A percentile compares a stretch with the other conserved stretches of the same genome.
These are phyloP conservation scores for Remersonia thermophila DNA, from an alignment of 2,329 filamentous ascomycete species.

Conservation along the genomic window DNA sequence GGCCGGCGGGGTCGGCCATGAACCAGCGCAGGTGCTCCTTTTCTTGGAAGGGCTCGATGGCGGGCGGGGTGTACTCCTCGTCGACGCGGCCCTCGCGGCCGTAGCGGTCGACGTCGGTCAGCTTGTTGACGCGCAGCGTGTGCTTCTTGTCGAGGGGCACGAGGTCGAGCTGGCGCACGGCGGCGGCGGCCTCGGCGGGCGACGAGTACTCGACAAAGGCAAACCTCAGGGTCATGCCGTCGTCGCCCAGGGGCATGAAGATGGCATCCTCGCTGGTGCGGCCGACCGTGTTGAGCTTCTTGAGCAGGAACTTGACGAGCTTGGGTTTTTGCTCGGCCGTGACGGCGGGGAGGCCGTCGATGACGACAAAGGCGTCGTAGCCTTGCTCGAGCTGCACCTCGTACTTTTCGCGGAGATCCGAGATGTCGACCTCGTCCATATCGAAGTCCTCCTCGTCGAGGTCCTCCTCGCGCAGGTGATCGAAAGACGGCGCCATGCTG, in stretches of 20 bases:
- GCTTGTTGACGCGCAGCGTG: conserved; percentile 90
- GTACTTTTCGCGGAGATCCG: conserved; percentile 85
- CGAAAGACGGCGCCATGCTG: conserved; percentile 89
- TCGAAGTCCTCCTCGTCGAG: conserved; percentile 77
- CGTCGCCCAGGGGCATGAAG: conserved; percentile 85
- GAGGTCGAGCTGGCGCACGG: conserved; percentile 77
- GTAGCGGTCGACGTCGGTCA: conserved; percentile 94
- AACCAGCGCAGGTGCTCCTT: conserved; percentile 93
- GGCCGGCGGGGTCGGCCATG: conserved; percentile 66
- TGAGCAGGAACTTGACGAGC: conserved; percentile 89
- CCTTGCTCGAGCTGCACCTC: conserved; percentile 94
- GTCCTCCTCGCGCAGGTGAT: conserved; percentile 83
- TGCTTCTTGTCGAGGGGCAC: conserved; percentile 93
- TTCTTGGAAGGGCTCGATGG: conserved; percentile 74
- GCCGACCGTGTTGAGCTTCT: conserved; percentile 80
- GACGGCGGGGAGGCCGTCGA: conserved; percentile 86
- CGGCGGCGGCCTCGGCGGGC: conserved; percentile 76
- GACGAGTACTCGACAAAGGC: conserved; percentile 96
- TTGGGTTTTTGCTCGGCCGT: conserved; percentile 85
- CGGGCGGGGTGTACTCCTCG: conserved; percentile 74
- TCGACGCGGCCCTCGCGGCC: conserved; percentile 87
- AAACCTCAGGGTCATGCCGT: conserved; percentile 82
- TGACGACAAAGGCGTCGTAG: conserved; percentile 88
- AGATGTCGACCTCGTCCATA: conserved; percentile 88
- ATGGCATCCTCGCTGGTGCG: conserved; percentile 76